These are phyloP conservation scores for Penicillium oxalicum DNA, from an alignment of 2,329 filamentous ascomycete species.

Conservation along the genomic window DNA sequence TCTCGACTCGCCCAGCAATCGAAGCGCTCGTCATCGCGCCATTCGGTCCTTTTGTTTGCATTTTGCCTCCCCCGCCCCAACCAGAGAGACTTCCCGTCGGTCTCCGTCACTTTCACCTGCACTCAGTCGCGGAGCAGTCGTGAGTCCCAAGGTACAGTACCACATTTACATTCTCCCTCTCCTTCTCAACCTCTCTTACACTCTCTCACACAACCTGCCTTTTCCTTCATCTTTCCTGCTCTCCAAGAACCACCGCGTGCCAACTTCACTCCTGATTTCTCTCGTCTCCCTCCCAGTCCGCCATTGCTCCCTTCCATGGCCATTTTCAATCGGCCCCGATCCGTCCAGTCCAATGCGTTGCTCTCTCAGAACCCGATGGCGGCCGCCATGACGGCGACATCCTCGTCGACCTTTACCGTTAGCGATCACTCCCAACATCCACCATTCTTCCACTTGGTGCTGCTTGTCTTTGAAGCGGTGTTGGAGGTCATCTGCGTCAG, in stretches of 20 bases:
- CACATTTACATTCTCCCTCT: too few relatives aligned
- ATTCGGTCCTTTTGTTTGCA: too few relatives aligned
- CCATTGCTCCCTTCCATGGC: slow-evolving; percentile 28
- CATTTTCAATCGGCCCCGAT: slow-evolving; percentile 45
- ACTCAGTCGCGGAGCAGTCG: too few relatives aligned
- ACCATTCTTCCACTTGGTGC: slow-evolving; percentile 54
- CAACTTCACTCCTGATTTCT: slow-evolving; percentile 8
- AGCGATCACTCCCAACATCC: slow-evolving; percentile 40
- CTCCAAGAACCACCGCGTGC: background rate
- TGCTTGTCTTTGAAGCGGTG: slow-evolving; percentile 91
- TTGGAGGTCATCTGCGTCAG: slow-evolving; percentile 93
- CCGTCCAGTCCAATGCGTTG: slow-evolving; percentile 41
- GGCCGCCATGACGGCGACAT: slow-evolving; percentile 16
- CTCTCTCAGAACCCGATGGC: slow-evolving; percentile 20
- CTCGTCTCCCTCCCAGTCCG: slow-evolving; percentile 14
- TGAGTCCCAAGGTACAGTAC: too few relatives aligned
- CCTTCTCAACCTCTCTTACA: too few relatives aligned
- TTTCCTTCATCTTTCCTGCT: background rate
- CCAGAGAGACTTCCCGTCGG: background rate
- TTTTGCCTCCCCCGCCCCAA: background rate
- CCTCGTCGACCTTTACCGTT: background rate
- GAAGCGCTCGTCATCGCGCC: too few relatives aligned
- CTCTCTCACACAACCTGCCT: too few relatives aligned
- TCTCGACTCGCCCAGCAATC: too few relatives aligned
- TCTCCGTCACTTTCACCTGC: background rate